Evolutionary conservation across 164 flowering plant species (phyloP).

Genomic region (Platanus orientalis): DNA sequence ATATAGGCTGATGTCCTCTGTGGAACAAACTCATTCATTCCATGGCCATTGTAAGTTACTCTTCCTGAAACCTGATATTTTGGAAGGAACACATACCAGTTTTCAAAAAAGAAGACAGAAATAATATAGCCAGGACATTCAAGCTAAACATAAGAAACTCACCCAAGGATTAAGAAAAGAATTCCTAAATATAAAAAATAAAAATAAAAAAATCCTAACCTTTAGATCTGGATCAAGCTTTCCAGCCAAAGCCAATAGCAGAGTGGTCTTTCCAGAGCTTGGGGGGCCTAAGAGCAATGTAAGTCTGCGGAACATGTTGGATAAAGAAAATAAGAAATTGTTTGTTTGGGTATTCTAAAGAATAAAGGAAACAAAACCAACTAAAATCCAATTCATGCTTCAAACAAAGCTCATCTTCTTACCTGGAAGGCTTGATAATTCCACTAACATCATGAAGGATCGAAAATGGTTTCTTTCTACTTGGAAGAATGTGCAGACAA

Average conservation of each 20-base stretch:
- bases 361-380: not conserved
- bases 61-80: slow-evolving; percentile 41
- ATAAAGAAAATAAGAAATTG: not conserved
- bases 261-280: not conserved
- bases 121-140: no score
- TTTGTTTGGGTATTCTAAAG: not conserved
- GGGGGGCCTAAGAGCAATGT: slow-evolving; percentile 2
- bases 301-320: not conserved
- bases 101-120: not conserved
- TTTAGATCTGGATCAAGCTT: slow-evolving; percentile 25
- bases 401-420: not conserved
- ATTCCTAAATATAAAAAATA: not conserved
- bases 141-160: no score
- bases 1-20: slow-evolving; percentile 63
- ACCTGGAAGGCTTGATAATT: slow-evolving; percentile 13
- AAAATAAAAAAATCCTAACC: slow-evolving; percentile 11
- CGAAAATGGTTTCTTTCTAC: slow-evolving; percentile 9
- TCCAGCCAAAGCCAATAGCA: not conserved
- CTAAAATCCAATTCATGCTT: not conserved
- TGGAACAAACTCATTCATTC: slow-evolving; percentile 64
- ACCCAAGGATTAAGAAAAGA: not conserved
- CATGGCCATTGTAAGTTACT: slow-evolving; percentile 71
- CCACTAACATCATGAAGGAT: slow-evolving; percentile 18
- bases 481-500: slow-evolving; percentile 11
- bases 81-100: not conserved